Evolutionary conservation across 2,329 filamentous ascomycete species (phyloP).

Genomic region (Trichoderma aggressivum): DNA sequence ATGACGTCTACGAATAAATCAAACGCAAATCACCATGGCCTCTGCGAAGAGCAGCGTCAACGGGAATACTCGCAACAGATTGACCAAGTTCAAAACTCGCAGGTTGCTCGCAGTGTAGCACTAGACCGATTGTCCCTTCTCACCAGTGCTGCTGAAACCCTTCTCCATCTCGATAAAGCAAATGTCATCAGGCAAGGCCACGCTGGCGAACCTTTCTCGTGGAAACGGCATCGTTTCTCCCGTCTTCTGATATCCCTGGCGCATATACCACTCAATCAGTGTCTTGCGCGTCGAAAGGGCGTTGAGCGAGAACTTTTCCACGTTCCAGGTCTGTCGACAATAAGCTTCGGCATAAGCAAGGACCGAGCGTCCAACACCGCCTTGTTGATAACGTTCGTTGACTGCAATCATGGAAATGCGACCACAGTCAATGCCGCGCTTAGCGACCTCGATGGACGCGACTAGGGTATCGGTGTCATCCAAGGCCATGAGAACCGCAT

Average conservation of each 20-base stretch:
- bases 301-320: slow-evolving; percentile 30
- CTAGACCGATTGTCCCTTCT: background rate
- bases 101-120: background rate
- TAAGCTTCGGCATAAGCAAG: slow-evolving; percentile 33
- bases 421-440: slow-evolving; percentile 25
- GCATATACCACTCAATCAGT: slow-evolving; percentile 36
- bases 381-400: slow-evolving; percentile 28
- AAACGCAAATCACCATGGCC: background rate
- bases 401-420: slow-evolving; percentile 37
- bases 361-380: slow-evolving; percentile 34
- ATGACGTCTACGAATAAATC: background rate
- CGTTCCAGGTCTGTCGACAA: slow-evolving; percentile 29
- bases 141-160: slow-evolving; percentile 9
- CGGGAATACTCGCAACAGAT: background rate
- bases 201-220: slow-evolving; percentile 20
- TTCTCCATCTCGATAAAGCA: slow-evolving; percentile 37
- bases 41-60: background rate
- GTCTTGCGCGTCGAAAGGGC: slow-evolving; percentile 33
- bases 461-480: slow-evolving; percentile 23
- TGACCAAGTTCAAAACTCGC: background rate
- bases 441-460: slow-evolving; percentile 30
- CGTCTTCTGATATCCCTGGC: slow-evolving; percentile 34
- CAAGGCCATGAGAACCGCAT: slow-evolving; percentile 30
- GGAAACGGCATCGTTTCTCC: slow-evolving; percentile 35
- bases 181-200: slow-evolving; percentile 29